Conservation (phyloP, 106 monocot species). For the Dioscorea zingiberensis region DNA sequence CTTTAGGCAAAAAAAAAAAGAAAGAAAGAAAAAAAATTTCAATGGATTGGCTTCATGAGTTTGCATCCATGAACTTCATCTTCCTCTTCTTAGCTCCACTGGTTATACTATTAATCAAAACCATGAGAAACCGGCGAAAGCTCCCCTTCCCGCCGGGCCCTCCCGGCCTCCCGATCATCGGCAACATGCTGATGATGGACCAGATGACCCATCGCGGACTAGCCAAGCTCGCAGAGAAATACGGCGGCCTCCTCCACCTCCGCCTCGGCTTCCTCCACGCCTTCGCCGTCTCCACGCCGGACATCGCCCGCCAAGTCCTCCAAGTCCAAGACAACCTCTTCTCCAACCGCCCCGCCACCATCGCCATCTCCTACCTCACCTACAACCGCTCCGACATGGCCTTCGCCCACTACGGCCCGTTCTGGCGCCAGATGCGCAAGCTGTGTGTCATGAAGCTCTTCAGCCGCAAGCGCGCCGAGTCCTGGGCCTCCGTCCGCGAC, state of each 20-base stretch:
- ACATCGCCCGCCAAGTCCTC: conserved; percentile 69
- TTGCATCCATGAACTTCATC: not conserved
- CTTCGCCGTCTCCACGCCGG: conserved; percentile 79
- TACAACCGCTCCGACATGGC: conserved; percentile 96
- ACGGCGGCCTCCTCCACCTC: conserved; percentile 73
- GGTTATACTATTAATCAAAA: conserved; percentile 8
- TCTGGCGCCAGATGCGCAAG: conserved; percentile 99
- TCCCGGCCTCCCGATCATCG: conserved; percentile 53
- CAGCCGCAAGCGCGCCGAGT: conserved; percentile 81
- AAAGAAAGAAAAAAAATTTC: not conserved
- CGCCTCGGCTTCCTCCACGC: conserved; percentile 66
- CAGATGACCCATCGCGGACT: conserved; percentile 96
- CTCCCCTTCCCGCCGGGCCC: conserved; percentile 73
- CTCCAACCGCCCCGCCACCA: conserved; percentile 79
- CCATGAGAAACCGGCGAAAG: conserved; percentile 14
- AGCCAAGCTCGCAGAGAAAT: conserved; percentile 42
- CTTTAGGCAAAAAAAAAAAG: not conserved
- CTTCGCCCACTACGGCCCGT: conserved; percentile 94
- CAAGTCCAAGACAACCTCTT: conserved; percentile 76
- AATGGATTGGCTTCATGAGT: not conserved
- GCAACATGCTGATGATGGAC: conserved; percentile 83
- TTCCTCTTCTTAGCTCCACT: conserved; percentile 10
- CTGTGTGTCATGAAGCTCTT: conserved; percentile 89
- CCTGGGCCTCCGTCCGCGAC: conserved; percentile 84
- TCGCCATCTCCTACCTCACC: conserved; percentile 79